Conservation (phyloP, 2,329 filamentous ascomycete species). For the Fusarium sp. region DNA sequence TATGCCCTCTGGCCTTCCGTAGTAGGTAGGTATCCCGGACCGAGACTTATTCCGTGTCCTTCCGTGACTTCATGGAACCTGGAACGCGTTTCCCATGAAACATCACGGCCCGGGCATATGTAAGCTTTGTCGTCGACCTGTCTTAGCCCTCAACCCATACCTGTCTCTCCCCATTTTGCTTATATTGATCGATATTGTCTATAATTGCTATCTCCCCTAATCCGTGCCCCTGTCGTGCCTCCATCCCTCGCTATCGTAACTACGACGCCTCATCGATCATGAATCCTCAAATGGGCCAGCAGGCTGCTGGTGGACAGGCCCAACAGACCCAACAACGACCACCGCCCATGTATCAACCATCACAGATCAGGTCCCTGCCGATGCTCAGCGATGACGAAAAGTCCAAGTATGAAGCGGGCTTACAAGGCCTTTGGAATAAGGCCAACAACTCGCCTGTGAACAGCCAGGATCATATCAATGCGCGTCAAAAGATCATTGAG, state of each 20-base stretch:
- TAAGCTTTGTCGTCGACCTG: neutral
- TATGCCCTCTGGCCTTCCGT: too few relatives aligned
- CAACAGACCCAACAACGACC: conserved; percentile 42
- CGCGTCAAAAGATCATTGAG: conserved; percentile 68
- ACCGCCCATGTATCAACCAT: conserved; percentile 61
- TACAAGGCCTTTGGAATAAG: conserved; percentile 64
- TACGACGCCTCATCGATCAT: conserved; percentile 22
- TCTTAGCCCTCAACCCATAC: conserved; percentile 1
- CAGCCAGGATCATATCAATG: conserved; percentile 60
- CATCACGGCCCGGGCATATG: neutral
- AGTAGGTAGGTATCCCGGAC: neutral
- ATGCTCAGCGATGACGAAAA: conserved; percentile 66
- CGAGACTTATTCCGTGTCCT: conserved; percentile 24
- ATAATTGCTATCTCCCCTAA: neutral
- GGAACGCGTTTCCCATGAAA: conserved; percentile 11
- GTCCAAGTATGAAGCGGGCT: conserved; percentile 67
- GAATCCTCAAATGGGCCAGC: conserved; percentile 44
- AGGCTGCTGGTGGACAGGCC: conserved; percentile 38
- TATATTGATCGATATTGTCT: neutral
- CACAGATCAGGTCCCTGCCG: conserved; percentile 62
- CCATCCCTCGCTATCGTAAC: neutral
- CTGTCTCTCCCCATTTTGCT: neutral
- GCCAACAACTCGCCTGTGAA: conserved; percentile 61
- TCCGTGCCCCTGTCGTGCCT: neutral
- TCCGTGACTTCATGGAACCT: conserved; percentile 11